Base-by-base conservation (phyloP, 1,284 basidiomycete species). In the Ceratobasidium sp. region DNA sequence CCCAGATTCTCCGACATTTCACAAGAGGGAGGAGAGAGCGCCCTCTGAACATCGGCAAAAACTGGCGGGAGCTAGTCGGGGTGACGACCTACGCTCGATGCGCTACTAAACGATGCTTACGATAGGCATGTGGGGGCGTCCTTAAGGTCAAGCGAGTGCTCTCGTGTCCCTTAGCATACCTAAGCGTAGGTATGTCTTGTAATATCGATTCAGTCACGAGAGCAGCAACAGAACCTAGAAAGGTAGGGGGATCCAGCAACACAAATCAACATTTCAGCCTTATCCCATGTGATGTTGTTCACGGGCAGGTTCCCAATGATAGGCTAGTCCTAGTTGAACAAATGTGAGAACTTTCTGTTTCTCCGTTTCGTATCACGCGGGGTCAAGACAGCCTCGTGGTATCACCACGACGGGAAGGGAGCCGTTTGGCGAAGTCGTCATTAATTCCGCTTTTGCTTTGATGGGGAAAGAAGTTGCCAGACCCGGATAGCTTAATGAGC, bases 1-100 rank as follows among this genome's bases (percentile, higher is more conserved):
- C 6, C 1, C 48, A 47, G 24, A 72, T 72, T 72, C 56, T 72
- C 67, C 67, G 67, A 72, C 67, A 72, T 72, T 72, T 72, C 67
- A 44, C 67, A 72, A 56, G 27, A 47, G 19, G 47, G 45, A 57
- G 48, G 41, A 31, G 19, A 27, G 56, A 22, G 45, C 67, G 44
- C 27, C 19, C 27, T 24, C 27, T 22, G 36, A 48, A 72, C 44
- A 50, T 72, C 67, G 67, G 67, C 56, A 57, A 57, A 72, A 50
- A 72, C 50, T 47, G 44, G 27, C 67, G 67, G 67, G 67, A 59
- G 27, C 54, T 72, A 72, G 56, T 72, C 67, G 67, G 67, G 67
- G 60, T 51, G 44, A 22, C 29, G 33, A 27, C 47, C 24, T 45
- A n/a, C 50, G 41, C 22, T 45, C 24, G 33, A 64, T 47, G 60